Evolutionary conservation across 2,329 filamentous ascomycete species (phyloP).

Genomic region (Cladophialophora immunda): DNA sequence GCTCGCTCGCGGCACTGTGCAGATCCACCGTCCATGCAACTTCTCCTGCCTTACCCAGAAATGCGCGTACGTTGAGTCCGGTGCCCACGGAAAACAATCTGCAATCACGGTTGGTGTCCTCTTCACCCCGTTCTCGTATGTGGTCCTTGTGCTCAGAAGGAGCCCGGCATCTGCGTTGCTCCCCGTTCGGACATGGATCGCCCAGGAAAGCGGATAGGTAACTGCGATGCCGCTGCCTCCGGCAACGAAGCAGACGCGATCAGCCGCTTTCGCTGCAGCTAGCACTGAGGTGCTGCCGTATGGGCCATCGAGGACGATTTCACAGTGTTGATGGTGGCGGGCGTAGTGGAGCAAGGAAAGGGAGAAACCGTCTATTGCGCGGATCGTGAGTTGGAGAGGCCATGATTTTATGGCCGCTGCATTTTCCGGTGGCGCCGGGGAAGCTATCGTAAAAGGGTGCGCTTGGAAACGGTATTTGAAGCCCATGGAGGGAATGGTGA

Average conservation of each 20-base stretch:
- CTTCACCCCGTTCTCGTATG: constrained; percentile 33
- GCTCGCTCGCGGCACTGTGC: constrained; percentile 30
- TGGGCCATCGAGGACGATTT: constrained; percentile 68
- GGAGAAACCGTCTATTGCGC: constrained; percentile 69
- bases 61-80: constrained; percentile 30
- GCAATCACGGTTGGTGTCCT: constrained; percentile 3
- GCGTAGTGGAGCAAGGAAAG: constrained; percentile 63
- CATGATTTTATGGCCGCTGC: constrained; percentile 49
- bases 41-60: constrained; percentile 41
- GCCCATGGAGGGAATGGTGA: constrained; percentile 66
- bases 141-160: constrained; percentile 28
- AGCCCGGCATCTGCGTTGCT: constrained; percentile 19
- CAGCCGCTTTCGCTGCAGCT: constrained; percentile 59
- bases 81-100: constrained; percentile 13
- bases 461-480: constrained; percentile 64
- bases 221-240: constrained; percentile 73
- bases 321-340: constrained; percentile 52
- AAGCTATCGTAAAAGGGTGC: constrained; percentile 74
- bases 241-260: constrained; percentile 65
- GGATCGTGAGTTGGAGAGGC: constrained; percentile 63
- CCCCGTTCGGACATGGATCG: constrained; percentile 23
- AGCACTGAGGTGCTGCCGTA: constrained; percentile 69
- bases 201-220: constrained; percentile 64
- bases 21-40: constrained; percentile 35
- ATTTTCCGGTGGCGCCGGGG: constrained; percentile 43